Base-by-base conservation (phyloP, 331 rosid genomes). In the Phaseolus coccineus region DNA sequence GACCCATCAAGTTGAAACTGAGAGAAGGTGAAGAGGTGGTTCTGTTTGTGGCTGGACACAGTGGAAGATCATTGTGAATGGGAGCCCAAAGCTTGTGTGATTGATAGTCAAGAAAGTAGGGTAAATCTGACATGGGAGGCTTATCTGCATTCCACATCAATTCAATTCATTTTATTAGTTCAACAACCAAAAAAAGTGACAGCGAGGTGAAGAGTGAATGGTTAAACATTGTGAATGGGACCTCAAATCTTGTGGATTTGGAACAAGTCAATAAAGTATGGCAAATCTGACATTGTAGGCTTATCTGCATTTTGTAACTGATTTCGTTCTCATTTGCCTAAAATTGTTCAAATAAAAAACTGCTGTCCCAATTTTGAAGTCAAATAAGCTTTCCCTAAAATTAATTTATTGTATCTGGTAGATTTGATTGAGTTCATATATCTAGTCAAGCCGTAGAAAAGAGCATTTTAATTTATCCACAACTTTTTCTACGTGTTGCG, bases 41-140 rank as follows among this genome's bases (percentile, higher is more conserved):
- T 82, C 88, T 85, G 50, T 93, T 95, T 22, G 97, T 71, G 65
- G 72, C 59, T 33, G 93, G 90, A 76, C 93, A 89, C 3, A 96
- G 83, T 22, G 94, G 91, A 7, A 96, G 86, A 67, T 91, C 98
- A 82, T 88, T 87, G 85, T 89, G 93, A 83, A 91, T 70, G 28
- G 98, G 98, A 51, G 97, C 98, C 99, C 99, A 95, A 76, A 83
- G 50, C 80, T 82, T 95, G 85, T 90, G 91, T 48, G 80, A 46
- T 89, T 95, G 99, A 77, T 88, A 95, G 79, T 91, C 98, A 82
- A 95, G 91, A 87, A 95, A 95, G 86, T 93, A 90, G 2, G 91
- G 70, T 83, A 95, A 81, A 65, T 95, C 99, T 71, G 83, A 89
- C 58, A 91, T 39, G 0, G 96, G 93, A 65, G 99, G 99, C 79